These are phyloP conservation scores for Camellia sinensis DNA, from an alignment of 148 eudicot genomes.

Conservation along the genomic window DNA sequence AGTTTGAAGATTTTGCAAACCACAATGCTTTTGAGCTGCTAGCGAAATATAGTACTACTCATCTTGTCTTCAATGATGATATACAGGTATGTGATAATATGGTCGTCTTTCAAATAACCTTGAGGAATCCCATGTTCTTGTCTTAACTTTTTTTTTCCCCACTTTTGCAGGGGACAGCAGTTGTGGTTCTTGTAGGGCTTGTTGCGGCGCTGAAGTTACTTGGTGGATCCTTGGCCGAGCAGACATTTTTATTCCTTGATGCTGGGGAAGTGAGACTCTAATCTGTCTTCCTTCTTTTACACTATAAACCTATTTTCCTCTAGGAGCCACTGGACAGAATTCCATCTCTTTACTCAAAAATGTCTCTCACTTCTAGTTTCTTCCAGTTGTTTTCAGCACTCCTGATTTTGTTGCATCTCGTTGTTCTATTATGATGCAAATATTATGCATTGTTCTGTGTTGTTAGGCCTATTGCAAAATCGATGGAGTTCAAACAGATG, in stretches of 20 bases:
- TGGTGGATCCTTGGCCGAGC: conserved; percentile 82
- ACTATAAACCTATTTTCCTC: too few relatives aligned
- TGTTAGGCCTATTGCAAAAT: too few relatives aligned
- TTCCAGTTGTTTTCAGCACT: too few relatives aligned
- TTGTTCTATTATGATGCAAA: too few relatives aligned
- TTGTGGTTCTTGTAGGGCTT: conserved; percentile 81
- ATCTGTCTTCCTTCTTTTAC: background rate
- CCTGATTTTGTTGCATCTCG: too few relatives aligned
- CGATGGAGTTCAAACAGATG: too few relatives aligned
- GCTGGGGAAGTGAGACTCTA: conserved; percentile 70
- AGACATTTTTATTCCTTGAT: conserved; percentile 77
- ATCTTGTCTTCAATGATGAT: conserved; percentile 58
- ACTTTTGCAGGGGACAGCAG: conserved; percentile 70
- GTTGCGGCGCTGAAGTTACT: conserved; percentile 71
- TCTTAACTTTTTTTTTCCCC: background rate
- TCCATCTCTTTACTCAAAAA: too few relatives aligned
- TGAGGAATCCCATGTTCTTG: background rate
- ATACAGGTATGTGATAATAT: conserved; percentile 34
- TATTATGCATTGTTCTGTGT: too few relatives aligned
- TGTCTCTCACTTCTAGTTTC: too few relatives aligned
- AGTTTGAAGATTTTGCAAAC: conserved; percentile 98
- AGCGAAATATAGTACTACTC: conserved; percentile 36
- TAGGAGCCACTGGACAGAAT: too few relatives aligned
- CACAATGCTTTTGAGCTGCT: conserved; percentile 88
- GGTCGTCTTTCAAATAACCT: background rate